Percentiles rank a stretch among this genome's conserved stretches.
Evolutionary conservation across 345 rosid species (phyloP).

Genomic region (Salix purpurea): DNA sequence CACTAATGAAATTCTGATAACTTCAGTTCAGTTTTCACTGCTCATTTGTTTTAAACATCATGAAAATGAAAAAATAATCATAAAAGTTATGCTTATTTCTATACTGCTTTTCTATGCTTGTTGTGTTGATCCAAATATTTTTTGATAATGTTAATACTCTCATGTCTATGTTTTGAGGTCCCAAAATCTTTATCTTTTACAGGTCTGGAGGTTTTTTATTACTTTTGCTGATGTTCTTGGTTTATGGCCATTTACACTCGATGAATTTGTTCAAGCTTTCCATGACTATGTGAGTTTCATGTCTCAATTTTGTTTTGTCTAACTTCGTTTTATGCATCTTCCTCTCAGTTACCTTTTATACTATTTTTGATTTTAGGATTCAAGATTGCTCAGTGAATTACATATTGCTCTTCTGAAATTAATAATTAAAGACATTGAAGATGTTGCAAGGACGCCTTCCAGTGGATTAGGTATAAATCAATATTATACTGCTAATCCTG

Average conservation of each 20-base stretch:
- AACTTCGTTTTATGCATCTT: slow-evolving; percentile 5
- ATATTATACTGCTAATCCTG: slow-evolving; percentile 76
- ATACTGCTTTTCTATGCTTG: not conserved
- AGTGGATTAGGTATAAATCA: slow-evolving; percentile 79
- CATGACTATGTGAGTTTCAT: slow-evolving; percentile 79
- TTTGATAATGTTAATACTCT: not conserved
- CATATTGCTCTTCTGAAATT: slow-evolving; percentile 77
- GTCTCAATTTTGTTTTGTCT: not conserved
- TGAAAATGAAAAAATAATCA: not conserved
- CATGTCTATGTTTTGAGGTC: slow-evolving; percentile 8
- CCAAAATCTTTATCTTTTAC: slow-evolving; percentile 30
- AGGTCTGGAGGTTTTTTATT: slow-evolving; percentile 95
- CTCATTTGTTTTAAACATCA: not conserved
- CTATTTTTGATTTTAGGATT: slow-evolving; percentile 56
- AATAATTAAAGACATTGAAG: slow-evolving; percentile 85
- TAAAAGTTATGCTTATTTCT: not conserved
- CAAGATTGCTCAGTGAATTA: slow-evolving; percentile 91
- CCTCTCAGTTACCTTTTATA: slow-evolving; percentile 11
- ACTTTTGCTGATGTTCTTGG: slow-evolving; percentile 90
- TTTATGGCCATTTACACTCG: slow-evolving; percentile 96
- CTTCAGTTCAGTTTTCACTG: not conserved
- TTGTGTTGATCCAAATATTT: slow-evolving; percentile 3
- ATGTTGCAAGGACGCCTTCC: slow-evolving; percentile 86
- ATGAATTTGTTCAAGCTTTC: slow-evolving; percentile 95
- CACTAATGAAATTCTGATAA: not conserved